Conservation (phyloP, 441 rosid genomes). For the Syzygium malaccense region DNA sequence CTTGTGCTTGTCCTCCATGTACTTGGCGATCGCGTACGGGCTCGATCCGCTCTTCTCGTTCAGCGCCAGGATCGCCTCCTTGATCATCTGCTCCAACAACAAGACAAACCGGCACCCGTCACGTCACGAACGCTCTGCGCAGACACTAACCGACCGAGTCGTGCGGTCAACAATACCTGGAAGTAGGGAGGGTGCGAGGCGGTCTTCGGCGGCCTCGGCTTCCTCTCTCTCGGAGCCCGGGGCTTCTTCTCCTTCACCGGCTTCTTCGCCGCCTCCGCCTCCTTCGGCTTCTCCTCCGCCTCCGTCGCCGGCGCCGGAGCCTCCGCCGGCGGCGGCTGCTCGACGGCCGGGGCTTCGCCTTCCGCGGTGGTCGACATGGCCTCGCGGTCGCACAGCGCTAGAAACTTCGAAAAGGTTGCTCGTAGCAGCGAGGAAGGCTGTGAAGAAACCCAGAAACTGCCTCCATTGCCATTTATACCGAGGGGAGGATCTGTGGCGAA, state of each 20-base stretch:
- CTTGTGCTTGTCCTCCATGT: constrained; percentile 73
- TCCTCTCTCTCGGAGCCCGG: constrained; percentile 28
- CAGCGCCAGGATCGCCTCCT: constrained; percentile 52
- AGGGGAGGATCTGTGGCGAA: background rate
- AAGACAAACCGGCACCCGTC: background rate
- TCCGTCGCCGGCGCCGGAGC: constrained; percentile 14
- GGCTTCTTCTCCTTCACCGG: constrained; percentile 24
- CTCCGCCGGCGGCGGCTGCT: constrained; percentile 9
- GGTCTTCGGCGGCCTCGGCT: constrained; percentile 33
- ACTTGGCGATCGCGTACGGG: constrained; percentile 72
- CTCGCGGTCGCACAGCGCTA: background rate
- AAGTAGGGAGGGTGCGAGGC: constrained; percentile 73
- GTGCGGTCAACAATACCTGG: constrained; percentile 25
- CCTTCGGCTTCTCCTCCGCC: constrained; percentile 16
- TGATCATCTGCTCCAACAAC: constrained; percentile 47
- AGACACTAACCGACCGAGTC: too few relatives aligned
- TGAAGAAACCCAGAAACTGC: rapidly evolving
- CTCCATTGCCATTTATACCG: background rate
- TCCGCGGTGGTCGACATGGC: background rate
- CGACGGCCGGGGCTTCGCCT: constrained; percentile 17
- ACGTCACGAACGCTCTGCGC: background rate
- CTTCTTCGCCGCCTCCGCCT: constrained; percentile 18
- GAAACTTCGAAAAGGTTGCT: background rate
- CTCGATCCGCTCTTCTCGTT: constrained; percentile 78
- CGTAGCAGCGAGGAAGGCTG: background rate